These are phyloP conservation scores for Candida suzukii DNA, from an alignment of 805 yeast genomes.

Conservation along the genomic window DNA sequence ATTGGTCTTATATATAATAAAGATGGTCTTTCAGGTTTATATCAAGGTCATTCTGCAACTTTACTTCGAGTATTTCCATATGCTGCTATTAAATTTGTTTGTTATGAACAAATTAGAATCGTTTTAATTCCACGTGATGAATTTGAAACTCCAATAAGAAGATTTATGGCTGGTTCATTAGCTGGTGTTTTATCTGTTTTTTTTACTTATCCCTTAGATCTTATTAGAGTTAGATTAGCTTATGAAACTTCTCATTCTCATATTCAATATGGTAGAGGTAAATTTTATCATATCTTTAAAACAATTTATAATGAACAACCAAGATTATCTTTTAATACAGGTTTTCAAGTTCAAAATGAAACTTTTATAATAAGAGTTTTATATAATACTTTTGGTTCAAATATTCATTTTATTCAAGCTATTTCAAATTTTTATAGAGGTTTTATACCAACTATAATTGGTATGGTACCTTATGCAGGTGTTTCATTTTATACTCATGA, in stretches of 20 bases:
- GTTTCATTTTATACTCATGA: conserved; percentile 95
- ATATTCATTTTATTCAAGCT: conserved; percentile 27
- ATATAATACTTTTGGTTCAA: conserved; percentile 26
- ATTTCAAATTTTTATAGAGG: conserved; percentile 84
- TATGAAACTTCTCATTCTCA: conserved; percentile 55
- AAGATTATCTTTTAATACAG: conserved; percentile 19
- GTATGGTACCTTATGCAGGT: conserved; percentile 98
- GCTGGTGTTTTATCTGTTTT: conserved; percentile 86
- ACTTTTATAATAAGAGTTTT: conserved; percentile 20
- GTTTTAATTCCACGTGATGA: conserved; percentile 66
- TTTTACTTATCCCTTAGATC: conserved; percentile 86
- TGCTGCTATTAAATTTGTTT: conserved; percentile 94
- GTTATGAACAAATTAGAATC: conserved; percentile 87
- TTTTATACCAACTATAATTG: conserved; percentile 85
- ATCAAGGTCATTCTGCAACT: conserved; percentile 95
- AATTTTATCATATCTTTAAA: conserved; percentile 21
- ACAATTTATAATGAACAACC: conserved; percentile 28
- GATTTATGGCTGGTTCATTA: conserved; percentile 83
- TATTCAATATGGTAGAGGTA: conserved; percentile 22
- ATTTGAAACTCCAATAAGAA: conserved; percentile 73
- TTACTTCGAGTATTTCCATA: conserved; percentile 88
- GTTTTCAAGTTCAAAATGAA: conserved; percentile 22
- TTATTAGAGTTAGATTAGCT: conserved; percentile 86
- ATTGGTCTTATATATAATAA: conserved; percentile 52
- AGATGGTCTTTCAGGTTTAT: conserved; percentile 78